phyloP scores from a whole-genome alignment of 148 eudicot species.

The Amaranthus hypochondriacus region DNA sequence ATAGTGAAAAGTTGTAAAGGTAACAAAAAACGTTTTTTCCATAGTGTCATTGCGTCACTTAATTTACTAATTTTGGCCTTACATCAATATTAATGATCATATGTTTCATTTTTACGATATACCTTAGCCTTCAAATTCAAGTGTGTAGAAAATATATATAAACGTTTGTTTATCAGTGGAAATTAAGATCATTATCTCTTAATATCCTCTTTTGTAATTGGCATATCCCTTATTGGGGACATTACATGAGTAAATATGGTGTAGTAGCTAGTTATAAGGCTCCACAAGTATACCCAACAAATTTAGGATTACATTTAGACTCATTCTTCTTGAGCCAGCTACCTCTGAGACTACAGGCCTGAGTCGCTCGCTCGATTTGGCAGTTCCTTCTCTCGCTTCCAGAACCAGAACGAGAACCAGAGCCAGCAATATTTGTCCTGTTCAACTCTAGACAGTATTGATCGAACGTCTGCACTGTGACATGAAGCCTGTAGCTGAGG shows the following conservation, averaged over 20 bases:
- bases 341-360: slow-evolving; percentile 22
- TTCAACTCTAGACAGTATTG: slow-evolving; percentile 36
- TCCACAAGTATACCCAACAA: slow-evolving; percentile 26
- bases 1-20: too few species aligned
- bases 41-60: too few species aligned
- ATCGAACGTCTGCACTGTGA: slow-evolving; percentile 36
- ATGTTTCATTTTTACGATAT: neutral
- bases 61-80: too few species aligned
- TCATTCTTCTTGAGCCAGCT: slow-evolving; percentile 28
- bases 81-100: too few species aligned
- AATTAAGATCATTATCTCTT: neutral
- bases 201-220: neutral
- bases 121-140: neutral
- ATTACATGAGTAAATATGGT: neutral
- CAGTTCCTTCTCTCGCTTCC: slow-evolving; percentile 5
- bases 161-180: neutral
- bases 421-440: slow-evolving; percentile 7
- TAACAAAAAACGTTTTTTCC: too few species aligned
- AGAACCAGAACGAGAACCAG: neutral
- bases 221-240: neutral
- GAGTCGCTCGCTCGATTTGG: slow-evolving; percentile 25
- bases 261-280: slow-evolving; percentile 17
- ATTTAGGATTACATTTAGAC: slow-evolving; percentile 14
- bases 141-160: neutral
- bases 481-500: slow-evolving; percentile 46